Percentiles rank a stretch among this genome's conserved stretches.
These are phyloP conservation scores for Ambrosia hybrid DNA, from an alignment of 140 eudicot species.

Conservation along the genomic window DNA sequence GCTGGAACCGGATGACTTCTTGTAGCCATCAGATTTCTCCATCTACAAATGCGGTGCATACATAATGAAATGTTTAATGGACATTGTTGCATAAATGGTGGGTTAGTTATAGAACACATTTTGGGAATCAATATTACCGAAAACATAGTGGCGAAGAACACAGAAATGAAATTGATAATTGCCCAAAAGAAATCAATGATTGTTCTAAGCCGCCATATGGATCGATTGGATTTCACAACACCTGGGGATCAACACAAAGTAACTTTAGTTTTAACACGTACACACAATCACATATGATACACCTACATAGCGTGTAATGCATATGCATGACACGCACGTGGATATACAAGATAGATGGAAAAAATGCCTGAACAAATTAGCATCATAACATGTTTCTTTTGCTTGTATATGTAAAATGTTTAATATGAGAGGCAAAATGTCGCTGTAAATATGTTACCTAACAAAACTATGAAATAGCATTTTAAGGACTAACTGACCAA, in stretches of 20 bases:
- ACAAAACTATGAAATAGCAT: background rate
- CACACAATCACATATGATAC: background rate
- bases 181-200: constrained; percentile 81
- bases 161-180: constrained; percentile 60
- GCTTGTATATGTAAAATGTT: background rate
- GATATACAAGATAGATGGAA: background rate
- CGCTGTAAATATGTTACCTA: background rate
- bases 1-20: constrained; percentile 67
- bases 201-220: constrained; percentile 83
- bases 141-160: constrained; percentile 86
- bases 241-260: constrained; percentile 44
- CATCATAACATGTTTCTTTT: constrained; percentile 1
- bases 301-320: background rate
- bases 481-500: background rate
- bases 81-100: background rate
- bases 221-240: constrained; percentile 74
- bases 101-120: background rate
- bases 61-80: background rate
- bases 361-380: background rate
- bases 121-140: constrained; percentile 52
- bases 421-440: background rate
- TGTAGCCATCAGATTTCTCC: constrained; percentile 92
- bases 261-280: constrained; percentile 14
- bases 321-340: background rate
- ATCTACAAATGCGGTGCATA: constrained; percentile 43